Evolutionary conservation across 306 rosid genomes (phyloP).

Genomic region (Sindora glabra): DNA sequence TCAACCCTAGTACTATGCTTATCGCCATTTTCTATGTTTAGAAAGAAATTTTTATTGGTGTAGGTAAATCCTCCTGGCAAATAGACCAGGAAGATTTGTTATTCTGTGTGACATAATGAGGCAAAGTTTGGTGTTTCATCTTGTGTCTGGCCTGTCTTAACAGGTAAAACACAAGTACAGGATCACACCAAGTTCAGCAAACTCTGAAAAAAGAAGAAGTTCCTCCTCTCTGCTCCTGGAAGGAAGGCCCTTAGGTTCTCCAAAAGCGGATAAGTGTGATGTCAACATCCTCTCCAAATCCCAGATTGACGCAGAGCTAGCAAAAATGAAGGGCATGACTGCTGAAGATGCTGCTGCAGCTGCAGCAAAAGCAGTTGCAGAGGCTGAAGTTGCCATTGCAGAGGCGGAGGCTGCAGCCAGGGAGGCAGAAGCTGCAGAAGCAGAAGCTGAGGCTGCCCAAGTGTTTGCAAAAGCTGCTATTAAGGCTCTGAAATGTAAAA

Average conservation of each 20-base stretch:
- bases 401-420: conserved; percentile 88
- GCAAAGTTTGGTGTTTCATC: conserved; percentile 1
- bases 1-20: conserved; percentile 6
- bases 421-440: conserved; percentile 91
- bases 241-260: conserved; percentile 49
- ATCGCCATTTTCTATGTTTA: no score
- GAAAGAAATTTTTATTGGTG: conserved; percentile 15
- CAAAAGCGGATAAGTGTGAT: conserved; percentile 39
- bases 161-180: conserved; percentile 80
- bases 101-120: no score
- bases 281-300: conserved; percentile 49
- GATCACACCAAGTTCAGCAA: conserved; percentile 40
- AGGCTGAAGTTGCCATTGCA: conserved; percentile 87
- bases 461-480: conserved; percentile 87
- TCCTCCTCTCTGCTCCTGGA: conserved; percentile 41
- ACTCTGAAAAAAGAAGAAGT: conserved; percentile 55
- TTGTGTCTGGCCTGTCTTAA: conserved; percentile 13
- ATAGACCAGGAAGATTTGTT: neutral
- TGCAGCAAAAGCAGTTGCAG: conserved; percentile 89
- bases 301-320: conserved; percentile 67
- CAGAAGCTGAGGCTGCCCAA: conserved; percentile 89
- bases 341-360: conserved; percentile 86
- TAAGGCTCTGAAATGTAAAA: conserved; percentile 77
- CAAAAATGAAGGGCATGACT: conserved; percentile 66
- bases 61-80: neutral